phyloP scores from a whole-genome alignment of 1,139 yeast genomes.

The Suhomyces atakaporum region DNA sequence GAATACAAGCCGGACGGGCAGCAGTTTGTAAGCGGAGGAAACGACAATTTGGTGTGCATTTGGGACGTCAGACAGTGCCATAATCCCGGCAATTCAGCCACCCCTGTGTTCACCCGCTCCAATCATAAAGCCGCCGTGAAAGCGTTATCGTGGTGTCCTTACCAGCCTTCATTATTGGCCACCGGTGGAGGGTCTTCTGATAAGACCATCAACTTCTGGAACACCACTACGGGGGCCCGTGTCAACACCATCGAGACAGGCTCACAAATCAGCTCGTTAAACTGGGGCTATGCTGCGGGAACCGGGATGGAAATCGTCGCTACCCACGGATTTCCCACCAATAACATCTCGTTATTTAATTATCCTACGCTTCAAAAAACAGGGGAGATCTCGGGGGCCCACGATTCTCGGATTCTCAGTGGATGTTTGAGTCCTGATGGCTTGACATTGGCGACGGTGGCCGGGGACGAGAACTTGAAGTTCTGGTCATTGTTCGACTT shows the following conservation, averaged over 20 bases:
- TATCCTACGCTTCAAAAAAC: conserved; percentile 86
- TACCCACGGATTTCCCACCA: conserved; percentile 92
- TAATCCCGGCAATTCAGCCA: conserved; percentile 9
- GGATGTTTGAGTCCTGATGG: conserved; percentile 91
- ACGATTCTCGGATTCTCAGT: conserved; percentile 83
- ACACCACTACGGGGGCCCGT: conserved; percentile 85
- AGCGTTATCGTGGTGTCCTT: conserved; percentile 95
- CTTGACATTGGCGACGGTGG: conserved; percentile 87
- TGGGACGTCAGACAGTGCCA: conserved; percentile 76
- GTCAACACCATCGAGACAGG: conserved; percentile 88
- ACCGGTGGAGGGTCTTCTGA: conserved; percentile 97
- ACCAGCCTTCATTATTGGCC: conserved; percentile 77
- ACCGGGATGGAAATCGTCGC: conserved; percentile 86
- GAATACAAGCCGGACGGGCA: conserved; percentile 84
- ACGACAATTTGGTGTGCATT: conserved; percentile 88
- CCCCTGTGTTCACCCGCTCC: conserved; percentile 73
- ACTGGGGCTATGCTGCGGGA: conserved; percentile 81
- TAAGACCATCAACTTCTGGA: conserved; percentile 92
- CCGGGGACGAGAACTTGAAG: conserved; percentile 95
- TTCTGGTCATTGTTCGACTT: conserved; percentile 90
- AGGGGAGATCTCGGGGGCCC: conserved; percentile 85
- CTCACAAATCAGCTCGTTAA: conserved; percentile 87
- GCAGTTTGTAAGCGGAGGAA: conserved; percentile 91
- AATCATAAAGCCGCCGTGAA: conserved; percentile 94
- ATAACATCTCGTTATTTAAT: conserved; percentile 79